Evolutionary conservation across 176 grass and related monocot genomes (phyloP).

Genomic region (Oryza meridionalis): DNA sequence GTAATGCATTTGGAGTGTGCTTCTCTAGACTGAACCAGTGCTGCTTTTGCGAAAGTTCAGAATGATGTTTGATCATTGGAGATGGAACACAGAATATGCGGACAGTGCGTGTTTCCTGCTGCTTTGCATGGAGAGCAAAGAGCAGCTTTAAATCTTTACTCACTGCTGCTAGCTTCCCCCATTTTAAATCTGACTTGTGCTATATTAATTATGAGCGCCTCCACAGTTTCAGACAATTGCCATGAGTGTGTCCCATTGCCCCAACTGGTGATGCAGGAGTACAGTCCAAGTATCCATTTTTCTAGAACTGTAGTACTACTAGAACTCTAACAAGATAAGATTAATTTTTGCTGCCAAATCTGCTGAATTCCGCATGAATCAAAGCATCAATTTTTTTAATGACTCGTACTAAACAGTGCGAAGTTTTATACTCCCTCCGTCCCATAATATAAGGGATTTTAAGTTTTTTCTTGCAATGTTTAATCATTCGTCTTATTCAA

Average conservation of each 20-base stretch:
- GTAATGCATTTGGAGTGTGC: neutral
- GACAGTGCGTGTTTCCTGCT: neutral
- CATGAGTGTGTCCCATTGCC: constrained; percentile 40
- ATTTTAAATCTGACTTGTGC: constrained; percentile 17
- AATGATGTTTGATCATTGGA: constrained; percentile 58
- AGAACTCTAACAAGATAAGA: neutral
- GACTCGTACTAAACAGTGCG: no score
- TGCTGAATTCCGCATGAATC: neutral
- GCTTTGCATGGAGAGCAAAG: constrained; percentile 33
- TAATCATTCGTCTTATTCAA: no score
- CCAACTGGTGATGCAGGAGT: constrained; percentile 24
- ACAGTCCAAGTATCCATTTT: constrained; percentile 28
- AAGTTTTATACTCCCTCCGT: no score
- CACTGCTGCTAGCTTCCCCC: neutral
- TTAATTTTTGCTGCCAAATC: neutral
- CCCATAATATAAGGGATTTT: no score
- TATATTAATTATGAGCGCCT: constrained; percentile 42
- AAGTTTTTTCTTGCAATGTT: no score
- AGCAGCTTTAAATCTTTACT: constrained; percentile 49
- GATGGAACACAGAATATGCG: constrained; percentile 38
- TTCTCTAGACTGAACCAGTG: neutral
- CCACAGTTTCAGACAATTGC: constrained; percentile 35
- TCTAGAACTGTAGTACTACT: neutral
- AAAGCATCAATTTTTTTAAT: neutral
- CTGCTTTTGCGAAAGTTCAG: constrained; percentile 40